phyloP scores from a whole-genome alignment of 2,329 filamentous ascomycete genomes.

The Clarireedia paspali region DNA sequence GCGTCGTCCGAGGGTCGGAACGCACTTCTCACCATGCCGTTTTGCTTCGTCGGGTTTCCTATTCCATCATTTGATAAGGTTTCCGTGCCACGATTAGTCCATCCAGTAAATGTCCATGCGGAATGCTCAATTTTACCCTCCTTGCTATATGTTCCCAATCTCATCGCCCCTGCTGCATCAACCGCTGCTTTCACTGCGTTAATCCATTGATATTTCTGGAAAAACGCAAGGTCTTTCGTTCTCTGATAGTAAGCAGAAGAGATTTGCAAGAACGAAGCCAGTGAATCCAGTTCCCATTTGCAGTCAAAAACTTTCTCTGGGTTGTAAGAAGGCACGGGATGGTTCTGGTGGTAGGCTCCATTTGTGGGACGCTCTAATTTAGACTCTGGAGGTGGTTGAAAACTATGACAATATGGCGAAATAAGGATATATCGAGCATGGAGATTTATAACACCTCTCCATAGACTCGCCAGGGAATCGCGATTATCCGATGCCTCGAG shows the following conservation, averaged over 20 bases:
- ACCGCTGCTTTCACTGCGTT: slow-evolving; percentile 64
- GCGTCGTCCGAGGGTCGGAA: slow-evolving; percentile 89
- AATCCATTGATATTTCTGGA: slow-evolving; percentile 66
- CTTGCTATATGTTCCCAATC: slow-evolving; percentile 62
- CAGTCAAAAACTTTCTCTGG: slow-evolving; percentile 74
- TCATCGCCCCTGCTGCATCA: slow-evolving; percentile 61
- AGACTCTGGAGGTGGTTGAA: slow-evolving; percentile 76
- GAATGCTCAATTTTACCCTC: slow-evolving; percentile 46
- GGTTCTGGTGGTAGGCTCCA: slow-evolving; percentile 50
- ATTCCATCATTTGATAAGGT: slow-evolving; percentile 70
- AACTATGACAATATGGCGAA: slow-evolving; percentile 83
- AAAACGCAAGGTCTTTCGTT: slow-evolving; percentile 66
- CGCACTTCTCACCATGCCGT: slow-evolving; percentile 76
- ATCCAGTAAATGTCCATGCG: slow-evolving; percentile 71
- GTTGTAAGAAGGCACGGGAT: slow-evolving; percentile 64
- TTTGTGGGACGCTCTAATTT: slow-evolving; percentile 52
- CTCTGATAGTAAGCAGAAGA: slow-evolving; percentile 69
- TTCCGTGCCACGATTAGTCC: slow-evolving; percentile 68
- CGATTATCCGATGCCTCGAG: slow-evolving; percentile 45
- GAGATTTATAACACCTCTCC: slow-evolving; percentile 63
- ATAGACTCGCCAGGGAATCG: slow-evolving; percentile 57
- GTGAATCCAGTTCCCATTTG: slow-evolving; percentile 90
- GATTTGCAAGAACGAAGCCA: slow-evolving; percentile 78
- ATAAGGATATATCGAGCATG: slow-evolving; percentile 60
- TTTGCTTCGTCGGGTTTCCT: slow-evolving; percentile 69